Evolutionary conservation across 164 flowering plant species (phyloP), one percentile per base, ranked within the genome.

Genomic region (Echeveria elegans): DNA sequence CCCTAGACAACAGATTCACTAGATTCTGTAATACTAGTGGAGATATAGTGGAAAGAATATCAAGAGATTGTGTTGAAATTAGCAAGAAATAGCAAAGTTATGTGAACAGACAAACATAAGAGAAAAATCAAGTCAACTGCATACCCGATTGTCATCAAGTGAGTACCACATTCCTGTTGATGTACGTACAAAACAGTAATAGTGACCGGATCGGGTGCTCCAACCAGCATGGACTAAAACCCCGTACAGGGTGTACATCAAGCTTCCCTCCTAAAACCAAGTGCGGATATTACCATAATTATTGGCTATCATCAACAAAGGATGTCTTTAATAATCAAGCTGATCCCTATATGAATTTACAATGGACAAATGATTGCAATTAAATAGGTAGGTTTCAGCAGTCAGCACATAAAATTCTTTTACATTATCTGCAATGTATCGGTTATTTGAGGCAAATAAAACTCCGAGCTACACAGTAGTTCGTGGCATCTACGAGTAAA

Each of bases 71-170:
- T 45, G 16, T 45, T 2, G n/a, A 34, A 43, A 1, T 23, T 50
- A 9, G 56, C 7, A 6, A 50, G 10, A 26, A 52, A 52, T 14
- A 34, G 5, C 37, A 18, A 2, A 21, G 23, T 48, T 4, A 52
- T 32, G 36, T n/a, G 28, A 19, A 38, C 10, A 2, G 15, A 67
- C 24, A 14, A 68, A 18, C 45, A 60, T 5, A 50, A 21, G 40
- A 23, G 16, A 38, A n/a, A 5, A 70, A 19, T 9, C 12, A 30
- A 72, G 47, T 28, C 37, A 65, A 36, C 32, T 18, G 60, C 23
- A 11, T 84, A 95, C 99, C 96, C 76, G 75, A 60, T 90, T 88
- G 79, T 95, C 99, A 83, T 95, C 96, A 38, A 95, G 89, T 64
- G 85, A 76, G 75, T 95, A 80, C 99, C 99, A 95, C 77, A 85